Evolutionary conservation across 176 grass and related monocot genomes (phyloP).

Genomic region (Pontederia paniculata): DNA sequence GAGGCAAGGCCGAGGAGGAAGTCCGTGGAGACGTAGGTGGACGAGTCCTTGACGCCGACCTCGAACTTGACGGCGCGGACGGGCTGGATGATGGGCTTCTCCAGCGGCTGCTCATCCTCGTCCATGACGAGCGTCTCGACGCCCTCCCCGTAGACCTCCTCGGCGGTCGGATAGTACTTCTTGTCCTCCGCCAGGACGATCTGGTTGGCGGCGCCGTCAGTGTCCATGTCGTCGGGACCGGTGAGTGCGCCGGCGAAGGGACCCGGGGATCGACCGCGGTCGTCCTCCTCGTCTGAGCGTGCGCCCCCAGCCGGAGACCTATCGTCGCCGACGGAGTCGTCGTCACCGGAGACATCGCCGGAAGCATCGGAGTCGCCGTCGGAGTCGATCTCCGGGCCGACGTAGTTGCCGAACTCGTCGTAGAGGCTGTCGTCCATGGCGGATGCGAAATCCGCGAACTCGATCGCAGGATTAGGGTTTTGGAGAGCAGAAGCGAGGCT

Average conservation of each 20-base stretch:
- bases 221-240: constrained; percentile 39
- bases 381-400: constrained; percentile 71
- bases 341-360: constrained; percentile 31
- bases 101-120: constrained; percentile 89
- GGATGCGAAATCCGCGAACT: not conserved
- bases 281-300: constrained; percentile 21
- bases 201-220: constrained; percentile 38
- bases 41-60: constrained; percentile 50
- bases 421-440: constrained; percentile 97
- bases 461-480: constrained; percentile 4
- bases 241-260: constrained; percentile 26
- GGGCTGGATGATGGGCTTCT: constrained; percentile 79
- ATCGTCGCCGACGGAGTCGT: constrained; percentile 15
- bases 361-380: constrained; percentile 18
- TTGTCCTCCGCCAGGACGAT: constrained; percentile 98
- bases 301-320: constrained; percentile 33
- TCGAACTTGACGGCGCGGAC: constrained; percentile 64
- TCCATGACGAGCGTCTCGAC: constrained; percentile 98
- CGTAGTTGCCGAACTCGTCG: constrained; percentile 99
- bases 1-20: constrained; percentile 89
- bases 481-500: too few species aligned
- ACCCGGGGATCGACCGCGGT: constrained; percentile 33
- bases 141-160: constrained; percentile 90
- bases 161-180: constrained; percentile 98
- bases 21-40: constrained; percentile 71